These are phyloP conservation scores for Fusarium sp. DNA, from an alignment of 2,329 filamentous ascomycete species.

Conservation along the genomic window DNA sequence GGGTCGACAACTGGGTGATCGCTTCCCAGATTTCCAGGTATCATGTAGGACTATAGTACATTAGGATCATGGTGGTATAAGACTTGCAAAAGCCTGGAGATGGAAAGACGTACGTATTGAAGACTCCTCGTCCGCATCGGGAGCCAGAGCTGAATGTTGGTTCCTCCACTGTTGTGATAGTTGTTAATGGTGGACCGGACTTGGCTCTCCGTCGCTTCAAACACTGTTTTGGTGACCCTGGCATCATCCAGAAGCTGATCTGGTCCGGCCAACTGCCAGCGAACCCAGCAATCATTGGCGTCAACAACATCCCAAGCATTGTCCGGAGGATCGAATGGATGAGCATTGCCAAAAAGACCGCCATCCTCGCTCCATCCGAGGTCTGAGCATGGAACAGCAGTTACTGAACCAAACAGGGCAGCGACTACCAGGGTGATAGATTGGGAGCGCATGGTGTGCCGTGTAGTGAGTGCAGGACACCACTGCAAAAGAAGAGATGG, in stretches of 20 bases:
- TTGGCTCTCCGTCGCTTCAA: background rate
- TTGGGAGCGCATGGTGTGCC: background rate
- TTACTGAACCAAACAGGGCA: background rate
- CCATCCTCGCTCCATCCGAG: no score
- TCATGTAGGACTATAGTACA: no score
- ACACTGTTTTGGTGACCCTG: background rate
- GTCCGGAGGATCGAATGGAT: background rate
- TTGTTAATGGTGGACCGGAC: background rate
- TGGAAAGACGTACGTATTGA: background rate
- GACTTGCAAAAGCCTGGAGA: no score
- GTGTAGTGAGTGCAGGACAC: no score
- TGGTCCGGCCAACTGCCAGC: no score
- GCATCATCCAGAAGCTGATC: no score
- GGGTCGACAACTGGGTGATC: no score
- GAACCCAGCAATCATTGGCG: background rate
- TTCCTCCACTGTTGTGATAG: background rate
- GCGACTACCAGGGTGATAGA: background rate
- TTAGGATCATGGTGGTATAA: no score
- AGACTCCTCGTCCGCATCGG: background rate
- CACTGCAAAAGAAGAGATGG: no score
- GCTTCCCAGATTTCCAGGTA: no score
- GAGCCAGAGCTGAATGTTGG: background rate
- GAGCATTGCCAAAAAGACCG: no score
- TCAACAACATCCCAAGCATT: background rate
- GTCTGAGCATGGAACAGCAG: background rate